Evolutionary conservation across 257 asterid species (phyloP), one percentile per base, ranked within the genome.

Genomic region (Solanum pennellii): DNA sequence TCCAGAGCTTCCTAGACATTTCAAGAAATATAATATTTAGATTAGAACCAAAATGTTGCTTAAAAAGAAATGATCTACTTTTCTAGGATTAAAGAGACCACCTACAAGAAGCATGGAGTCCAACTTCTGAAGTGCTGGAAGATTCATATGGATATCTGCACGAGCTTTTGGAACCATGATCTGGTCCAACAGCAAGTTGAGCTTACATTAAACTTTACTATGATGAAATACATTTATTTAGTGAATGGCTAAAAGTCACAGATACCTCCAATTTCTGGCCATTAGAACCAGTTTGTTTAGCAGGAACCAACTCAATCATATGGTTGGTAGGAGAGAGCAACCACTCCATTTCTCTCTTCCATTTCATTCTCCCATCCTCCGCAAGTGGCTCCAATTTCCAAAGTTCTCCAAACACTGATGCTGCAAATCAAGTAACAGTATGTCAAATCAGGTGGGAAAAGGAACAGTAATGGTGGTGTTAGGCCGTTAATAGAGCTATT

Each of bases 61-160:
- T 74, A 12, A n/a, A 45, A 39, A 7, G 8, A 1, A 76, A 56
- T 33, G 18, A n/a, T 10, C 8, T 47, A 74, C 41, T 29, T 16
- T 45, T 86, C 87, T 20, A 69, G 27, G 66, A 86, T 89, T 69
- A 49, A 45, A 88, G 79, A 88, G 92, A 88, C 89, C 93, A 94
- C 99, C 86, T 94, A 94, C 99, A 90, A 95, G 92, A 87, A 97
- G 98, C 97, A 97, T 97, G 25, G 97, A 95, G 86, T 97, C 98
- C 93, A 97, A 83, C 88, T 97, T 97, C 93, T 93, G 92, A 79
- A 97, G 93, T 5, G 98, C 99, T 4, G 99, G 99, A 86, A 97
- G 98, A 93, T 94, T 97, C 95, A 95, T 91, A 88, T 94, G 93
- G 89, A 97, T 91, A 87, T 97, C 99, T 3, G 96, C 91, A 86